phyloP scores from a whole-genome alignment of 2,329 filamentous ascomycete species.

The Tolypocladium nubicola region DNA sequence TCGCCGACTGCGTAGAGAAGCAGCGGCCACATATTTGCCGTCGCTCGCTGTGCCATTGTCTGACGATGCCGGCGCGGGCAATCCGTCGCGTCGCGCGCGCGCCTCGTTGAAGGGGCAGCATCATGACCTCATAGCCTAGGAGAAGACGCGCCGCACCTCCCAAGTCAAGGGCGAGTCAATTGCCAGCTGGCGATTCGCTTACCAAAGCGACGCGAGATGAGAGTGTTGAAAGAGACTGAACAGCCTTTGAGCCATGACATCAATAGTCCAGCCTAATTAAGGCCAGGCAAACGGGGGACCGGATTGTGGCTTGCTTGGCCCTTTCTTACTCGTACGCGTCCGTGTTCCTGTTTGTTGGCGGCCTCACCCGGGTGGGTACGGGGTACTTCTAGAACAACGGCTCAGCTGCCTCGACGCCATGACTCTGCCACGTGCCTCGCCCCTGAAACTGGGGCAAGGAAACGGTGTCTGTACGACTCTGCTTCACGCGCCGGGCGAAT shows the following conservation, averaged over 20 bases:
- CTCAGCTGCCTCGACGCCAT: no score
- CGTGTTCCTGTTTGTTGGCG: not conserved
- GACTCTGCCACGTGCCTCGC: not conserved
- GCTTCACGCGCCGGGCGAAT: no score
- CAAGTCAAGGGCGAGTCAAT: not conserved
- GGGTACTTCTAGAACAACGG: not conserved
- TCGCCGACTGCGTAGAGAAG: constrained; percentile 2
- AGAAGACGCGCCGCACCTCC: not conserved
- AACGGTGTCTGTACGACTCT: no score
- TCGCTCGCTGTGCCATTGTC: not conserved
- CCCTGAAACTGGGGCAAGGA: no score
- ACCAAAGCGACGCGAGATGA: not conserved
- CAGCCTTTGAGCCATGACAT: not conserved
- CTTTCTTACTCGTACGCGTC: not conserved
- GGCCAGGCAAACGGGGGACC: not conserved
- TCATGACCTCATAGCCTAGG: not conserved
- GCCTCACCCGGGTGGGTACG: not conserved
- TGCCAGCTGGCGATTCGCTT: not conserved
- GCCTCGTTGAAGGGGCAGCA: not conserved
- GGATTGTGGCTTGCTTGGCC: not conserved
- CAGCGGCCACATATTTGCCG: not conserved
- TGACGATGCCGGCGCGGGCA: not conserved
- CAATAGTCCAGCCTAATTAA: not conserved
- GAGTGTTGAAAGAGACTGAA: not conserved
- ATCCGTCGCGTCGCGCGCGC: not conserved